Percentiles rank a stretch among this genome's conserved stretches.
Evolutionary conservation across 2,329 filamentous ascomycete species (phyloP).

Genomic region (Rhynchosporium agropyri): DNA sequence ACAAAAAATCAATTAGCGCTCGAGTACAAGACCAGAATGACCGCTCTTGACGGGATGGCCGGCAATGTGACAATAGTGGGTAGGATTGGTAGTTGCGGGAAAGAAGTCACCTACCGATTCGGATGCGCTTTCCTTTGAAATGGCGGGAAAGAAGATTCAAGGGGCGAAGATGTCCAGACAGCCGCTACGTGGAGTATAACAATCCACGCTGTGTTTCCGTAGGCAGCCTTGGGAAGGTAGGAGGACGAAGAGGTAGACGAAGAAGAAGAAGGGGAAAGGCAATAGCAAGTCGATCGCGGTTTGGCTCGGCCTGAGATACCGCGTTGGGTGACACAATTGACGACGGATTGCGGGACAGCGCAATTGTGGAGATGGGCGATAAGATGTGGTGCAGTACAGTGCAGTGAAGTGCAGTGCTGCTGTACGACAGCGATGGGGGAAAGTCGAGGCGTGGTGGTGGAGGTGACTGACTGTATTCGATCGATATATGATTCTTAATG

Average conservation of each 20-base stretch:
- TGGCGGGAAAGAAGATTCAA: constrained; percentile 14
- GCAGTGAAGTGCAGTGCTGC: background rate
- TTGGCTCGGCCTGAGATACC: constrained; percentile 35
- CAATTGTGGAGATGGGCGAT: constrained; percentile 17
- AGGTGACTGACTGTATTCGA: background rate
- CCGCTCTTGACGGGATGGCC: constrained; percentile 23
- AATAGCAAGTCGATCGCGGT: constrained; percentile 31
- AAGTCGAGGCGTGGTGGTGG: background rate
- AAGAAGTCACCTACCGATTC: constrained; percentile 25
- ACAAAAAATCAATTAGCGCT: constrained; percentile 30
- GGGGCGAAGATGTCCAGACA: constrained; percentile 23
- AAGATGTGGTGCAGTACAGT: background rate
- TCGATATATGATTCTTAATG: too few relatives aligned
- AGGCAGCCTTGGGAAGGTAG: too few relatives aligned
- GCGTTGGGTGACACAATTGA: constrained; percentile 31
- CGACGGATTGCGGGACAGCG: constrained; percentile 26
- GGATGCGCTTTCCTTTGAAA: constrained; percentile 23
- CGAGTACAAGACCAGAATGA: constrained; percentile 18
- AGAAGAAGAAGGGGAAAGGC: constrained; percentile 30
- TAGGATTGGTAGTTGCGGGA: constrained; percentile 15
- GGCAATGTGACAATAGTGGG: constrained; percentile 20
- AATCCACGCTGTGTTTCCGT: constrained; percentile 27
- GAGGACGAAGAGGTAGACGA: too few relatives aligned
- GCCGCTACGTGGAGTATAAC: constrained; percentile 25
- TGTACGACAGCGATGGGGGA: too few relatives aligned